Evolutionary conservation across 2,329 filamentous ascomycete genomes (phyloP), one percentile per base, ranked within the genome.

Genomic region (Teratosphaeria zuluensis): DNA sequence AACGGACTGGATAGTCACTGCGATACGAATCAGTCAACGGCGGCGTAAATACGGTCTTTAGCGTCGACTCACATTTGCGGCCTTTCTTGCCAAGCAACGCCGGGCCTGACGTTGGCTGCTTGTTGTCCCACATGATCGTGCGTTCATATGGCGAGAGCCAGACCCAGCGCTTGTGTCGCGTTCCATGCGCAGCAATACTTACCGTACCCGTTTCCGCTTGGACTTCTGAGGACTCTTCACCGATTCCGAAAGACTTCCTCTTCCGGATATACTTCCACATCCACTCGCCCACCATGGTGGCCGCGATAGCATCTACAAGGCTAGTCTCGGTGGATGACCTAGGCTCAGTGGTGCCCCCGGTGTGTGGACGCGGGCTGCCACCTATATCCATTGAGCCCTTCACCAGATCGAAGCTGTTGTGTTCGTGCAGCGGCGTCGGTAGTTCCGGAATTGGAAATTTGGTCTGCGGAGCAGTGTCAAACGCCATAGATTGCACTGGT

Each of bases 281-380:
- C 88, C 90, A 94, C 69, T 97, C 94, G 42, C 94, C 94, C 32
- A 99, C 90, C 94, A 99, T 99, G 0, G 92, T 95, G 70, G 95
- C 92, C 1, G 94, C 92, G 73, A 99, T 97, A 3, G 94, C 91
- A 75, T 97, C 94, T 5, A 99, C 92, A 14, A 97, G 90, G 52
- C 85, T 88, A 0, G 87, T 66, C 61, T 73, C 71, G 35, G 69
- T 62, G 1, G 64, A 65, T 30, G 59, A 57, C 9, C 61, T 62
- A 28, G 57, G 46, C 7, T 54, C 61, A 1, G 59, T 28, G 16
- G 58, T 55, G 12, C 21, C 28, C 8, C 56, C 55, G 16, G 56
- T 59, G 55, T 42, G 54, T 28, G 56, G 58, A 48, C 42, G 16
- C n/a, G 42, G 16, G 28, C 54, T 42, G 7, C 35, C 32, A 3